Base-by-base conservation (phyloP, 2,329 filamentous ascomycete species). In the Apiospora arundinis region DNA sequence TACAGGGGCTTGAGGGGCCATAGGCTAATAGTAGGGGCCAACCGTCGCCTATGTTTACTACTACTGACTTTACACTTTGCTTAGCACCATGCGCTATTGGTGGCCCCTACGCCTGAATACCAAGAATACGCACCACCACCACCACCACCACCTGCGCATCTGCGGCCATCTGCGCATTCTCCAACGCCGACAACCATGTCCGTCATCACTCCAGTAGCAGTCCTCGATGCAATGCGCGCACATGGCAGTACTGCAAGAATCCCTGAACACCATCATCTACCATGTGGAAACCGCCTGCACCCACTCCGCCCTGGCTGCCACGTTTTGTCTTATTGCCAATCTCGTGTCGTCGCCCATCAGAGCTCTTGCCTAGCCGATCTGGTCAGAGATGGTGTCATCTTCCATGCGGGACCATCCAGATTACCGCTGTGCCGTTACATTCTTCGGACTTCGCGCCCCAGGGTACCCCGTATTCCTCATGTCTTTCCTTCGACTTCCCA, bases 271-370 rank as follows among this genome's bases (percentile, higher is more conserved):
- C 56, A 63, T 63, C 56, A 63, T 63, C 56, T 63, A 21, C 56
- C 32, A 63, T 63, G 56, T 63, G 56, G 56, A 21, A 63, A 63
- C 56, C 21, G 9, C 2, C 18, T 63, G 56, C 56, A 63, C 56
- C 56, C 56, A 63, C 56, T n/a, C 32, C 18, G 56, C 56, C 56
- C 56, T 40, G 56, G 32, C 56, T 40, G 56, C 56, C 56, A 63
- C 56, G 56, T 63, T 63, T 63, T 63, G 56, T 63, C 56, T 63
- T 63, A 63, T 63, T 63, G 56, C 56, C 56, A 63, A 63, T 63
- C 56, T 63, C 56, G 32, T 63, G 56, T 63, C 32, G 18, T n/a
- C 56, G 56, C 32, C 56, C 56, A 63, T 63, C 56, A 63, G 37
- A 5, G 18, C 56, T 63, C 56, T 40, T n/a, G 28, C 18, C 32